Evolutionary conservation across 257 asterid species (phyloP).

Genomic region (Plantago ovata): DNA sequence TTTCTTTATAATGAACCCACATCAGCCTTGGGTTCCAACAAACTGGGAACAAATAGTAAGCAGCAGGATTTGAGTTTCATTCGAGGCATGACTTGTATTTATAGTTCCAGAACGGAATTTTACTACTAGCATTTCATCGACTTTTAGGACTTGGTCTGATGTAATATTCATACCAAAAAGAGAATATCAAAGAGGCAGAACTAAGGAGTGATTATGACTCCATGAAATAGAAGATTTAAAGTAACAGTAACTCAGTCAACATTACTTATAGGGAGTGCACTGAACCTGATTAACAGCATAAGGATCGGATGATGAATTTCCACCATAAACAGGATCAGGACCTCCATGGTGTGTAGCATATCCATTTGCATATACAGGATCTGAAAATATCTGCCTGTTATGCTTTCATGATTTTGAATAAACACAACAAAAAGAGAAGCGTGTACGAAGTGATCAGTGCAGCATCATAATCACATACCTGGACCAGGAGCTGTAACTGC

Average conservation of each 20-base stretch:
- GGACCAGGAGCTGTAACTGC: constrained; percentile 38
- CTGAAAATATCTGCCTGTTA: constrained; percentile 27
- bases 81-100: constrained; percentile 7
- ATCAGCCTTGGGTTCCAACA: too few relatives aligned
- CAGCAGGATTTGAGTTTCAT: too few relatives aligned
- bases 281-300: constrained; percentile 51
- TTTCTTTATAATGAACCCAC: too few relatives aligned
- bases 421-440: constrained; percentile 8
- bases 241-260: neutral
- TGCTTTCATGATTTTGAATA: constrained; percentile 5
- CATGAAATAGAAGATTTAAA: constrained; percentile 14
- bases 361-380: constrained; percentile 30
- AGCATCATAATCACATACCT: constrained; percentile 31
- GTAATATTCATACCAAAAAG: constrained; percentile 5
- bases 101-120: neutral
- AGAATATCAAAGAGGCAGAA: neutral
- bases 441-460: constrained; percentile 5
- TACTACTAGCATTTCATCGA: neutral
- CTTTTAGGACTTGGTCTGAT: neutral
- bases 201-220: constrained; percentile 2
- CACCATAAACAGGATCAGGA: constrained; percentile 44
- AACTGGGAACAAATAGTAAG: too few relatives aligned
- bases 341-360: constrained; percentile 28
- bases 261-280: constrained; percentile 1
- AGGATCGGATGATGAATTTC: constrained; percentile 28